Evolutionary conservation across 331 rosid species (phyloP).

Genomic region (Arachis monticola): DNA sequence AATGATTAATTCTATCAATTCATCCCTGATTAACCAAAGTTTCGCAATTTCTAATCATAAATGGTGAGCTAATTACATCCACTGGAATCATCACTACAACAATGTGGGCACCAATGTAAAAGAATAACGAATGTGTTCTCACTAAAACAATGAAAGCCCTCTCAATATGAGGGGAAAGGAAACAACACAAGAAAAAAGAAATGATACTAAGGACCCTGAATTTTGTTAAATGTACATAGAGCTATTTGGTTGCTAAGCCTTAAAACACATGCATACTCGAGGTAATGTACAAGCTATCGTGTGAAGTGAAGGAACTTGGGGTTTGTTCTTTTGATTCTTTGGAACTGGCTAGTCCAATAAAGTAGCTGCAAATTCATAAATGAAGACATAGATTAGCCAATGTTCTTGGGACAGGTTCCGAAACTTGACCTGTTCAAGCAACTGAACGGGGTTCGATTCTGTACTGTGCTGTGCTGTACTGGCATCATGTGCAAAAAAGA

Average conservation of each 20-base stretch:
- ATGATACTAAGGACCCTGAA: conserved; percentile 44
- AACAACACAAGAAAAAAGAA: conserved; percentile 32
- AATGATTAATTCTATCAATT: too few species aligned
- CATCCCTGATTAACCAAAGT: background rate
- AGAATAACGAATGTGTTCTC: conserved; percentile 53
- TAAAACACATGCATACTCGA: conserved; percentile 39
- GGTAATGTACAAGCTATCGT: conserved; percentile 62
- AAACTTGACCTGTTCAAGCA: background rate
- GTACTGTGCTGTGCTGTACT: conserved; percentile 45
- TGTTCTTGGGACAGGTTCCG: conserved; percentile 47
- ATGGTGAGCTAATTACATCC: conserved; percentile 38
- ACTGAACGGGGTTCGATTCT: conserved; percentile 42
- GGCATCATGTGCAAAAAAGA: conserved; percentile 51
- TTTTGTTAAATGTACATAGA: conserved; percentile 49
- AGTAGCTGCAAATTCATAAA: conserved; percentile 51
- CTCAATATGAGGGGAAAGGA: conserved; percentile 45
- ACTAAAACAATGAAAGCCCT: conserved; percentile 35
- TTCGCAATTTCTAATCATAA: conserved; percentile 18
- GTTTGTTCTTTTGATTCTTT: conserved; percentile 37
- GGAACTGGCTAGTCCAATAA: conserved; percentile 56
- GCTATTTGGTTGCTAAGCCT: conserved; percentile 49
- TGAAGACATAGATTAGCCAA: conserved; percentile 56
- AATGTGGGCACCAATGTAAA: conserved; percentile 46
- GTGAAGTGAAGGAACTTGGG: conserved; percentile 53
- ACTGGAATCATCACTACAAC: conserved; percentile 36